These are phyloP conservation scores for Epicoccum sorghinum DNA, from an alignment of 2,329 filamentous ascomycete species.

Conservation along the genomic window DNA sequence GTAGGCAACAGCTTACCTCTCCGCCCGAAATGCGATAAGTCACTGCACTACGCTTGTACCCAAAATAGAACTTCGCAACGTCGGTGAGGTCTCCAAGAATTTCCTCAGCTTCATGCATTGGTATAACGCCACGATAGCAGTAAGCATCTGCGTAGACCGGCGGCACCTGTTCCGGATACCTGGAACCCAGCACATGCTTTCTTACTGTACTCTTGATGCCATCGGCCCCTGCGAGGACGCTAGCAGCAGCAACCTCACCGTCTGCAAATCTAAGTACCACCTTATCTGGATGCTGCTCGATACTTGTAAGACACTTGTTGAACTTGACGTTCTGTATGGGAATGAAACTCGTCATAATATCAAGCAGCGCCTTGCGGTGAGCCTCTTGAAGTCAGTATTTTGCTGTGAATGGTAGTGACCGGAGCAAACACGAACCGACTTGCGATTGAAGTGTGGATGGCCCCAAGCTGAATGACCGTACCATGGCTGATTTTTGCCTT, in stretches of 20 bases:
- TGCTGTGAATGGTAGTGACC: background rate
- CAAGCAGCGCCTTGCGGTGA: slow-evolving; percentile 51
- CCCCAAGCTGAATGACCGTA: slow-evolving; percentile 14
- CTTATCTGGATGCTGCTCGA: slow-evolving; percentile 45
- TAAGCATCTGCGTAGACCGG: slow-evolving; percentile 37
- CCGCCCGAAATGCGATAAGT: slow-evolving; percentile 36
- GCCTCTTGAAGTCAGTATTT: slow-evolving; percentile 22
- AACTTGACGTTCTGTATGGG: slow-evolving; percentile 32
- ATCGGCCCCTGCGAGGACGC: slow-evolving; percentile 55
- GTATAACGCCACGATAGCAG: slow-evolving; percentile 36
- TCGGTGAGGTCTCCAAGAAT: slow-evolving; percentile 44
- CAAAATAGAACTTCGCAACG: slow-evolving; percentile 40
- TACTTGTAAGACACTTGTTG: slow-evolving; percentile 28
- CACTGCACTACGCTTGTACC: slow-evolving; percentile 21
- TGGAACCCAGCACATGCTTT: slow-evolving; percentile 24
- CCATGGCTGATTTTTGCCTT: slow-evolving; percentile 3
- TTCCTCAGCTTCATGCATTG: slow-evolving; percentile 46
- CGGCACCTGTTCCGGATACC: slow-evolving; percentile 24
- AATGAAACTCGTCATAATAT: slow-evolving; percentile 57
- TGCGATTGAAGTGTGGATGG: slow-evolving; percentile 2
- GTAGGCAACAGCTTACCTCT: background rate
- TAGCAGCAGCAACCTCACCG: slow-evolving; percentile 39
- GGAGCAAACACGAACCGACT: background rate
- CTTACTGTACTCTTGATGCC: slow-evolving; percentile 50
- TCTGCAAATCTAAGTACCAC: slow-evolving; percentile 48